Evolutionary conservation across 75 land plant species (phyloP), one percentile per base, ranked within the genome.

Genomic region (Cryptomeria japonica): DNA sequence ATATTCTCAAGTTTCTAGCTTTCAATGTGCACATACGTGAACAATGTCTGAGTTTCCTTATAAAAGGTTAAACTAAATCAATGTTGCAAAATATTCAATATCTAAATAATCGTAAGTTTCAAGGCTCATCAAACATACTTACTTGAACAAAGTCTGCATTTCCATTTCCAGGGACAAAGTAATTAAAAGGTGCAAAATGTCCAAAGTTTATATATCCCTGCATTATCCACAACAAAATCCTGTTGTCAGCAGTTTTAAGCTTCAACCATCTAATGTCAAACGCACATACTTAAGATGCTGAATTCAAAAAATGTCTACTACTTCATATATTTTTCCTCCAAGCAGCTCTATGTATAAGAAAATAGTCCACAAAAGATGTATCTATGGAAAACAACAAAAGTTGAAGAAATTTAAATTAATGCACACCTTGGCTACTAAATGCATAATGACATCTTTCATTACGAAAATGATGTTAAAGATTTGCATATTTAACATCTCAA

Each of bases 81-180:
- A 25, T 44, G 31, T n/a, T 22, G 84, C 31, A 25, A 80, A 41
- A 11, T 80, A 44, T 42, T 44, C 49, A 80, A 44, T 42, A 28
- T 28, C 47, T 31, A 80, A 42, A 80, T 44, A 44, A 73, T 73
- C 37, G 32, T 8, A 82, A 41, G 31, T 82, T 82, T 22, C n/a
- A 82, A 38, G 31, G 41, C 3, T 44, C 10, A 18, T 41, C 2
- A 18, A 36, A 15, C 9, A 22, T 7, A 82, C 84, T 41, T 82
- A 82, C 84, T 82, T 82, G 84, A 82, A 82, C 84, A 82, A 82
- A 82, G 84, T 82, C 84, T 82, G 47, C 11, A 42, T 42, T 82
- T 16, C 84, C 47, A 44, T 42, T 1, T 39, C 47, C 84, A 41
- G 84, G 28, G 84, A 28, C 44, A 82, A 82, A 82, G 47, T 82